phyloP scores from a whole-genome alignment of 2,329 filamentous ascomycete genomes.

The Dactylellina drechsleri region DNA sequence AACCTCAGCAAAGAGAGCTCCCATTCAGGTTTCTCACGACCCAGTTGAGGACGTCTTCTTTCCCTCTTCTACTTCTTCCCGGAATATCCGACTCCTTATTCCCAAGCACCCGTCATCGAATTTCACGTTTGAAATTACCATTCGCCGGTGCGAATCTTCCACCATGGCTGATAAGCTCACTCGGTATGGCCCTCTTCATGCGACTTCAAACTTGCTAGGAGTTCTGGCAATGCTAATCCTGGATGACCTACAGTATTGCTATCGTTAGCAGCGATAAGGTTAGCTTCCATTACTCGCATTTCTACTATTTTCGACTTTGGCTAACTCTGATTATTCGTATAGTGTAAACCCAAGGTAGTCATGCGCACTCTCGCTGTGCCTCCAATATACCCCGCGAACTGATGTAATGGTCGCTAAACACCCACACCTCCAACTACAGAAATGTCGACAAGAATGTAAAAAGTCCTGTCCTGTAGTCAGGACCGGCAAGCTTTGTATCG shows the following conservation, averaged over 20 bases:
- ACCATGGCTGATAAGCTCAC: constrained; percentile 92
- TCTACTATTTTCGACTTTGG: constrained; percentile 56
- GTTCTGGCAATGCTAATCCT: constrained; percentile 33
- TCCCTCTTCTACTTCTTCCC: constrained; percentile 9
- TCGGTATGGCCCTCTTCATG: constrained; percentile 71
- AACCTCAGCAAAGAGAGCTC: constrained; percentile 26
- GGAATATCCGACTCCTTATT: not conserved
- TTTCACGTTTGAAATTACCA: not conserved
- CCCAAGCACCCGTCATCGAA: not conserved
- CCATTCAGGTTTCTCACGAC: constrained; percentile 12
- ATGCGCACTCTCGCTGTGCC: not conserved
- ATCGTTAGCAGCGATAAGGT: constrained; percentile 99
- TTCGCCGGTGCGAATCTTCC: constrained; percentile 54
- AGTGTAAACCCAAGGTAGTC: constrained; percentile 87
- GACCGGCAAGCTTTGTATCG: constrained; percentile 96
- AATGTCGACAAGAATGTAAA: constrained; percentile 99
- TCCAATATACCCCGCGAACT: constrained; percentile 42
- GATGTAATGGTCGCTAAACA: constrained; percentile 19
- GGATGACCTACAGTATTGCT: constrained; percentile 76
- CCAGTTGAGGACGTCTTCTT: constrained; percentile 15
- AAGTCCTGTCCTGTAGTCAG: constrained; percentile 98
- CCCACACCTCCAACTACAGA: constrained; percentile 67
- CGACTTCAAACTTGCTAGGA: constrained; percentile 9
- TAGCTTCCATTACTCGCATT: constrained; percentile 60
- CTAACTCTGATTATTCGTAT: constrained; percentile 61